Evolutionary conservation across 2,329 filamentous ascomycete genomes (phyloP), one percentile per base, ranked within the genome.

Genomic region (Salinomyces thailandicus): DNA sequence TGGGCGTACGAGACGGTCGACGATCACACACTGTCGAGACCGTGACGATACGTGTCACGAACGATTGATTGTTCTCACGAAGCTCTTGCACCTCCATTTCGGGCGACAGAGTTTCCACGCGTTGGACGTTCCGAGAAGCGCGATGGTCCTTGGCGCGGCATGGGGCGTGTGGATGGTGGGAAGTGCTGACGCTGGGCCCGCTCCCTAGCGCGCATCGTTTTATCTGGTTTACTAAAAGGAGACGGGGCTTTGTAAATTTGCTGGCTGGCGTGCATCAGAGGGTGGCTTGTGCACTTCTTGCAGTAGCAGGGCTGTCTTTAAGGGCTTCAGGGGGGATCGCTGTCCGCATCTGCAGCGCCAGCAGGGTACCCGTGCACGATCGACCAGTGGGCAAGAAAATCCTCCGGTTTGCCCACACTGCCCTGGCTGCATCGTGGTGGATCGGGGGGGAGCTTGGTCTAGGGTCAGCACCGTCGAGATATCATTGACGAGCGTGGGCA

Each of bases 401-500:
- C 30, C 37, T 37, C 41, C 31, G 31, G 15, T 33, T 33, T 30
- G 27, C 27, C 29, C 26, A 33, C 13, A 17, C 26, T 14, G 26
- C 19, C 24, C n/a, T n/a, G n/a, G 31, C 33, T 38, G 27, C 24
- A 22, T 35, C 39, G 31, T 40, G 28, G n/a, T 31, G 12, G 28
- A 16, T 33, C 15, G 31, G 11, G 15, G 11, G 27, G 27, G 38
- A 48, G 44, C 42, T 46, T 39, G 41, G n/a, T 37, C 39, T 43
- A 39, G 39, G 36, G 31, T 27, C 31, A 40, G 41, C 44, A 44
- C 38, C 41, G 45, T 46, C 47, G 39, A 43, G 41, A 44, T 46
- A 45, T 46, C 45, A 43, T 46, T 41, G 45, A 49, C 43, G 41
- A 48, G 42, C 26, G 29, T 33, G 39, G 32, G 33, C 36, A 37